Evolutionary conservation across 176 grass and related monocot species (phyloP), one percentile per base, ranked within the genome.

Genomic region (Carex pumila): DNA sequence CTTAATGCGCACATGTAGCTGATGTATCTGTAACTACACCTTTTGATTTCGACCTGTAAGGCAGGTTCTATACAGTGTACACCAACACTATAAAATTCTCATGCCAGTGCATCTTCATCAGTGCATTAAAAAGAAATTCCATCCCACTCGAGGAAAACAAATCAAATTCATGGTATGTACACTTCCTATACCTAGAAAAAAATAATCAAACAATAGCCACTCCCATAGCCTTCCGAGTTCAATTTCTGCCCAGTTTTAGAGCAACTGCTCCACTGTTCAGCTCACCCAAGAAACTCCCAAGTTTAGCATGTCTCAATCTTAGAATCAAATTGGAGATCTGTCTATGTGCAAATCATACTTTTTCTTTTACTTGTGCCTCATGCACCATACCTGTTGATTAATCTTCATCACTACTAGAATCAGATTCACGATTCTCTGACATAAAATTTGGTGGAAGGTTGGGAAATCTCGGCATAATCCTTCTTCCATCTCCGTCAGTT

Each of bases 391-490:
- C 66, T 73, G 25, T 71, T 49, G 45, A 56, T 74, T 90, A 93
- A 36, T 92, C 96, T 58, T 99, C 96, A 6, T 95, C 93, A 15
- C 91, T 94, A 84, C 96, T 99, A 72, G 96, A 95, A 86, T 95
- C 91, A 36, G 96, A 95, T 5, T 89, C 87, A 9, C 84, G 89
- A 89, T 55, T 87, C 31, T 98, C 95, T 86, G 94, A 91, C 90
- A 99, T 88, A 36, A 99, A 99, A 79, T 91, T 89, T 7, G 91
- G 86, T 11, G 96, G 96, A 57, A 99, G 80, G 88, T 94, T 93
- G 25, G 96, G 96, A 74, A 99, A 99, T 86, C 92, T 88, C 61
- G 92, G 91, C 88, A 88, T 87, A 64, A 91, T 85, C 83, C 89
- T 94, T 89, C 88, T 95, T 68, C 91, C 88, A 71, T 18, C 87